Evolutionary conservation across 805 yeast species (phyloP), one percentile per base, ranked within the genome.

Genomic region (Metschnikowia peoriensis): DNA sequence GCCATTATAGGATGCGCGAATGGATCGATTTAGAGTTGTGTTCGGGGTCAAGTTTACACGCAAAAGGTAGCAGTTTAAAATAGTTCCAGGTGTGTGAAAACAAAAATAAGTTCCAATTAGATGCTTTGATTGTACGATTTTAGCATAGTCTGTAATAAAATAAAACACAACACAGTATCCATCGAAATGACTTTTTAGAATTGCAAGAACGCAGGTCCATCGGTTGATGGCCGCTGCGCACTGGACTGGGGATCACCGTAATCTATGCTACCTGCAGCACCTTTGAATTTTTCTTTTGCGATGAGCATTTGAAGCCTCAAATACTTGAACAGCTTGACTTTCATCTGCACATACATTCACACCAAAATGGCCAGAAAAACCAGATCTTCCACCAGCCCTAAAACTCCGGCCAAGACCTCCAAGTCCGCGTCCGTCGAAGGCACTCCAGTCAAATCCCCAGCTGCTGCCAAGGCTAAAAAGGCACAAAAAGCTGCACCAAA

Each of bases 301-400:
- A 57, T 54, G 62, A 59, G 59, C 52, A 50, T 29, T 32, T 29
- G 22, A 12, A n/a, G 46, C 28, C 35, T 35, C 28, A 27, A 35
- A 7, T n/a, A 44, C 39, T 46, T 15, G 29, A 28, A 38, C 35
- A 40, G 41, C 28, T 34, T 27, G 44, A 28, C 34, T 11, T 41
- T 16, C 28, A 41, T 41, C 10, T 17, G 41, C 40, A 32, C 35
- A 10, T 14, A 28, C 11, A 42, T 22, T 34, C 41, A 39, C 42
- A 15, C 29, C 39, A 57, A 38, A 38, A 57, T 57, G 61, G 62
- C 59, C 11, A 64, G 55, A 45, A 55, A 49, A 38, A 47, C 61
- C 12, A 62, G 59, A 40, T 44, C 60, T 28, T 56, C 60, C 17
- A 55, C 66, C 15, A 57, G 66, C 12, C 61, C 63, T 2, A 62